Evolutionary conservation across 2,329 filamentous ascomycete genomes (phyloP), one percentile per base, ranked within the genome.

Genomic region (Plectosphaerella sp.): DNA sequence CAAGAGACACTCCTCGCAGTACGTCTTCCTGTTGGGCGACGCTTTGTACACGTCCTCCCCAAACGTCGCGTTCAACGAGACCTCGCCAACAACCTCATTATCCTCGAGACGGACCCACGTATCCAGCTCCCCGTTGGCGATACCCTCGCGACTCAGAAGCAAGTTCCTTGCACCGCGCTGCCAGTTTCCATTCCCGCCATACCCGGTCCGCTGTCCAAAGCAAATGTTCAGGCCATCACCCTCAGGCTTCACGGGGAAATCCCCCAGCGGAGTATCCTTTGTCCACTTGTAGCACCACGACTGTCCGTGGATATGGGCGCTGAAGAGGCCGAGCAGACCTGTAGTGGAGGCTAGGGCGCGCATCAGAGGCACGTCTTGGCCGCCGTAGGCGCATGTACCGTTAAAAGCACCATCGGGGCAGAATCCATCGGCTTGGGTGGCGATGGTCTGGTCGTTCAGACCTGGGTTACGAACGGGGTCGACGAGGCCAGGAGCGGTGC

Each of bases 111-210:
- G 72, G 37, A 86, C 79, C 76, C 82, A 87, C 0, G 82, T 86
- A 35, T 83, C 73, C 0, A 82, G 65, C 37, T 73, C 72, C 18
- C 68, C 58, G 4, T 67, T 57, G 6, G 60, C 59, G 15, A 82
- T 60, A 20, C 64, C 64, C 1, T 68, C 62, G 41, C 78, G 69
- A 2, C 73, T 67, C 1, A 86, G 57, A 2, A 73, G 58, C 12
- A 87, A 67, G 58, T 86, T 79, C 1, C 83, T 72, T 5, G 76
- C 75, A 2, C 86, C 86, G 0, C 86, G 77, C 10, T 78, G 76
- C 80, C 80, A 87, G 45, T 73, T 72, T 0, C 84, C 83, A 58
- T 89, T 89, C 0, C 87, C 86, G 0, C 86, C 87, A 51, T 89
- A 89, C 0, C 87, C 86, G 0, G 82, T 78, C 58, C 86, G 85